Base-by-base conservation (phyloP, 2,329 filamentous ascomycete species). In the Talaromyces sp. region DNA sequence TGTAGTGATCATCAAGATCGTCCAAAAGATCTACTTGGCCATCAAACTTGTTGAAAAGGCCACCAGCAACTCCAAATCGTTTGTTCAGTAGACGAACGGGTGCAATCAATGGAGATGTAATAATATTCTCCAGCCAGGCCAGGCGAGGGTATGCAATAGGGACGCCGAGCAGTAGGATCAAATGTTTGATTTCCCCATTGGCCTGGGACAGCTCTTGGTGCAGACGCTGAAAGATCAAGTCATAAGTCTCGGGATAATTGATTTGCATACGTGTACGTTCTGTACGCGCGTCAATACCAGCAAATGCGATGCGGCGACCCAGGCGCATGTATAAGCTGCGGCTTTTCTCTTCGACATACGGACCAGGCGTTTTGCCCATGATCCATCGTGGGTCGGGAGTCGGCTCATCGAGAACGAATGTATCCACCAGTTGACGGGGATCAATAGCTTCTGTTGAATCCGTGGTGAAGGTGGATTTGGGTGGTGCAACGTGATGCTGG, bases 121-220 rank as follows among this genome's bases (percentile, higher is more conserved):
- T 86, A 65, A 97, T 90, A 73, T 97, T 97, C 76, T 98, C 94
- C 4, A 97, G 84, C 94, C 94, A 97, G n/a, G 93, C 95, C 62
- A 97, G 83, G 70, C 94, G 92, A 1, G 83, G 83, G 68, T 85
- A 83, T 1, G 82, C 81, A 70, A 96, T 94, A 0, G 93, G 91
- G 24, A 91, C 87, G 64, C 90, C 90, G 2, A 89, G 79, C 11
- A 89, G 77, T 24, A 89, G 76, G 45, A 89, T 80, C 24, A 89
- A 73, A 71, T 89, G 87, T 76, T 87, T 88, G 73, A 89, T 84
- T 19, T 84, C 80, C 33, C 82, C 82, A 64, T 84, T 82, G 6
- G 79, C 74, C 0, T 79, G 81, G 0, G 76, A 72, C 11, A 88
- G 77, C 68, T 88, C 85, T 11, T 76, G 74, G 35, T 82, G 74